A percentile compares a stretch with the other conserved stretches of the same genome.
These are phyloP conservation scores for Russula foetens DNA, from an alignment of 768 basidiomycete genomes.

Conservation along the genomic window DNA sequence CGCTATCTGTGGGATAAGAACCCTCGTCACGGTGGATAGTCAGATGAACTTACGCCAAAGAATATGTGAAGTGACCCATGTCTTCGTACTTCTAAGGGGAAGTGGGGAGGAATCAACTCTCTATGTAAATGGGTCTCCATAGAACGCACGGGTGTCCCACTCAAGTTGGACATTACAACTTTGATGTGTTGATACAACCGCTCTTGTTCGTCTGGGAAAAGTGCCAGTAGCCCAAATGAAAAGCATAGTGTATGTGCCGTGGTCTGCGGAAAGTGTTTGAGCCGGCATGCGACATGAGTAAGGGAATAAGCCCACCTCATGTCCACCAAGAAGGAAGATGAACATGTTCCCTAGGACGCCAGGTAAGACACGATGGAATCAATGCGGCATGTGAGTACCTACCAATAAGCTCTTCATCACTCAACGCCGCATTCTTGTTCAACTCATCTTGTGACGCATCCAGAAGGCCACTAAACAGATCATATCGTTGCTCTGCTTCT, in stretches of 20 bases:
- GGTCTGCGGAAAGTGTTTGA: slow-evolving; percentile 24
- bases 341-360: slow-evolving; percentile 22
- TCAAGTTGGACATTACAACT: slow-evolving; percentile 23
- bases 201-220: slow-evolving; percentile 36
- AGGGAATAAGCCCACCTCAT: slow-evolving; percentile 20
- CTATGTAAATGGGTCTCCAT: background rate
- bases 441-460: slow-evolving; percentile 18
- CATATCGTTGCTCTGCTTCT: slow-evolving; percentile 20
- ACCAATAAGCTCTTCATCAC: slow-evolving; percentile 22
- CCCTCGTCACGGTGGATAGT: no score
- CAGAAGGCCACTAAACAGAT: slow-evolving; percentile 24
- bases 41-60: slow-evolving; percentile 5
- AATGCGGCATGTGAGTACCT: background rate
- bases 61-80: slow-evolving; percentile 17
- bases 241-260: slow-evolving; percentile 32
- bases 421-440: slow-evolving; percentile 11
- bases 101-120: background rate
- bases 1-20: slow-evolving; percentile 25
- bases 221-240: slow-evolving; percentile 34
- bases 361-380: background rate
- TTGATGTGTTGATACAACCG: slow-evolving; percentile 31
- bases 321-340: slow-evolving; percentile 29
- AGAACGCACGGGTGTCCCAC: background rate
- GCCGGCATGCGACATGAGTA: no score
- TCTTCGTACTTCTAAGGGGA: slow-evolving; percentile 20